Percentiles rank a stretch among this genome's conserved stretches.
These are phyloP conservation scores for Mycogone perniciosa DNA, from an alignment of 2,329 filamentous ascomycete species.

Conservation along the genomic window DNA sequence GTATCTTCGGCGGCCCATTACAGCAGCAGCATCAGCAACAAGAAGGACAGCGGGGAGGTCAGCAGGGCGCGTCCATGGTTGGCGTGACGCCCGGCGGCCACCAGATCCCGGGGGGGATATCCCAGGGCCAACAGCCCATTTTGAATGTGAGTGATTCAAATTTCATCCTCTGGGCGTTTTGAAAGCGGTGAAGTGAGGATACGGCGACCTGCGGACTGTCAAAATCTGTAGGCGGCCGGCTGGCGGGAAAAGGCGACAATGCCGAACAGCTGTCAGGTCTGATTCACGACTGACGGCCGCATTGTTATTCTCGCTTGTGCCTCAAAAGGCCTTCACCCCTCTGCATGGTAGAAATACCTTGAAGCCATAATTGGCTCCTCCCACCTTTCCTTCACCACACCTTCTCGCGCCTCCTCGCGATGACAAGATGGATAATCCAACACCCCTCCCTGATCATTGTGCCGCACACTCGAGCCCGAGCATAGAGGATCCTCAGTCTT, in stretches of 20 bases:
- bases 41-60: conserved; percentile 53
- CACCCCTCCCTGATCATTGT: background rate
- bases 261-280: conserved; percentile 2
- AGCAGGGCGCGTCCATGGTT: conserved; percentile 48
- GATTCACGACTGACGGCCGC: conserved; percentile 5
- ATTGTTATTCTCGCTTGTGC: background rate
- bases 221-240: conserved; percentile 1
- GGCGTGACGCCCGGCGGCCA: conserved; percentile 35
- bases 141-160: conserved; percentile 42
- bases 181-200: background rate
- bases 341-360: too few relatives aligned
- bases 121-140: conserved; percentile 39
- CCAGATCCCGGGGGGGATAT: conserved; percentile 33
- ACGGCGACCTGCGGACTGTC: background rate
- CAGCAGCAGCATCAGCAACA: conserved; percentile 48
- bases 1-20: conserved; percentile 64
- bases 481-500: conserved; percentile 3
- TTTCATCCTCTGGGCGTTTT: background rate
- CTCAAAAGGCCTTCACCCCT: background rate
- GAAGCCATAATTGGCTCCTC: background rate
- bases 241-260: background rate
- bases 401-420: background rate
- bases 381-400: background rate
- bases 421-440: background rate
- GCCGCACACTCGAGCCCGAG: background rate